phyloP scores from a whole-genome alignment of 257 asterid genomes.

The Gentiana macrophylla region DNA sequence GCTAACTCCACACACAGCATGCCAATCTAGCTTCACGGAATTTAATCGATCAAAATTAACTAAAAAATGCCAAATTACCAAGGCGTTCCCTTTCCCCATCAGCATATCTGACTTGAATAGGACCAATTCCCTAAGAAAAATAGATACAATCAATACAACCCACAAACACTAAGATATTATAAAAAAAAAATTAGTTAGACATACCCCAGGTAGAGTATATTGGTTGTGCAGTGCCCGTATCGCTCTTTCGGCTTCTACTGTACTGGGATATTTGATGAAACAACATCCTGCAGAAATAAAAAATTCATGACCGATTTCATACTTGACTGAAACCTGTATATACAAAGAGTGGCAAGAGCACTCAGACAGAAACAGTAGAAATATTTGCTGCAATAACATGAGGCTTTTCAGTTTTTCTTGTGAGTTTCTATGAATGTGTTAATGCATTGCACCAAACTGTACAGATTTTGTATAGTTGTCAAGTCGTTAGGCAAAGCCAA shows the following conservation, averaged over 20 bases:
- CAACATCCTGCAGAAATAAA: conserved; percentile 91
- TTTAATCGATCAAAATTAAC: not conserved
- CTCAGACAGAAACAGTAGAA: not conserved
- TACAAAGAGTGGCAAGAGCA: conserved; percentile 1
- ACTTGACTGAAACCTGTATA: conserved; percentile 18
- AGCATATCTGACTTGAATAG: conserved; percentile 96
- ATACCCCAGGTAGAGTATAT: conserved; percentile 84
- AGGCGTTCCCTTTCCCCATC: conserved; percentile 99
- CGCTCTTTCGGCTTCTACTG: conserved; percentile 94
- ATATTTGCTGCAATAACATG: not conserved
- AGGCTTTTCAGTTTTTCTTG: not conserved
- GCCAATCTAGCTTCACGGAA: no score
- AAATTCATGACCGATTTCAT: conserved; percentile 29
- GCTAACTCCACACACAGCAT: no score
- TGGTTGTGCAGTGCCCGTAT: conserved; percentile 83
- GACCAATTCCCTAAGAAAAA: conserved; percentile 67
- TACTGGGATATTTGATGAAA: conserved; percentile 76
- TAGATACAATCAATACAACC: conserved; percentile 14
- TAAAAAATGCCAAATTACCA: conserved; percentile 31
- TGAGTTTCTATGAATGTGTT: no score
- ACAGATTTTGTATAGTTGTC: no score
- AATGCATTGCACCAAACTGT: no score
- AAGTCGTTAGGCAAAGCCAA: no score
- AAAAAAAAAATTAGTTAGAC: conserved; percentile 12
- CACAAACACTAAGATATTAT: conserved; percentile 5